Percentiles rank a stretch among this genome's conserved stretches.
Evolutionary conservation across 495 filamentous ascomycete species (phyloP).

Genomic region (Bombardia bombarda): DNA sequence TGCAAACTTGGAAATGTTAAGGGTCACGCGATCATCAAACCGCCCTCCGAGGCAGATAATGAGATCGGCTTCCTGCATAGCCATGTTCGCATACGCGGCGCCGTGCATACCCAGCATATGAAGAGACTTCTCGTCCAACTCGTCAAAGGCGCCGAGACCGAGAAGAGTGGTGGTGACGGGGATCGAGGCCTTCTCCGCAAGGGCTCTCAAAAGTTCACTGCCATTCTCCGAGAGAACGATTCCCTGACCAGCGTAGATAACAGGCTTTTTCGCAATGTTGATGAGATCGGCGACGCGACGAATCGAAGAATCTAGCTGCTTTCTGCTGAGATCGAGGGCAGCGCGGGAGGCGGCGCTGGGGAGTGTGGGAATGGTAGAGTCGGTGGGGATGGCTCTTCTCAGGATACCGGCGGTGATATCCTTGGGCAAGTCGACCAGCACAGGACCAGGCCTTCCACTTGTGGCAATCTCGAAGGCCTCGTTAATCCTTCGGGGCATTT

Average conservation of each 20-base stretch:
- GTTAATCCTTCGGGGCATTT: constrained; percentile 69
- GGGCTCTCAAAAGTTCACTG: constrained; percentile 55
- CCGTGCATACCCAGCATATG: constrained; percentile 86
- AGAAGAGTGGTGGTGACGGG: constrained; percentile 76
- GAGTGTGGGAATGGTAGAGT: constrained; percentile 52
- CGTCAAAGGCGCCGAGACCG: constrained; percentile 68
- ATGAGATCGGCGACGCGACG: constrained; percentile 57
- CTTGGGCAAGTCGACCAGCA: constrained; percentile 72
- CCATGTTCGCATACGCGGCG: constrained; percentile 69
- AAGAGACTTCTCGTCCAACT: constrained; percentile 65
- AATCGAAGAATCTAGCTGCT: constrained; percentile 54
- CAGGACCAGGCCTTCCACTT: constrained; percentile 66
- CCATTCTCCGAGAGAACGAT: constrained; percentile 57
- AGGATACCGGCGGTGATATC: constrained; percentile 66
- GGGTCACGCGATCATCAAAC: constrained; percentile 73
- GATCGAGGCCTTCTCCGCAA: constrained; percentile 65
- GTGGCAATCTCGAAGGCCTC: constrained; percentile 83
- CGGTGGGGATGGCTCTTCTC: constrained; percentile 59
- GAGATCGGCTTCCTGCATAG: constrained; percentile 71
- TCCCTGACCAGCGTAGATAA: constrained; percentile 71
- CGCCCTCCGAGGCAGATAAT: constrained; percentile 69
- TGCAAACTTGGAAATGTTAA: constrained; percentile 56
- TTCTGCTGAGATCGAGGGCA: constrained; percentile 48
- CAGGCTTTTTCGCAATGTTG: constrained; percentile 67
- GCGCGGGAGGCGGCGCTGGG: constrained; percentile 64